Evolutionary conservation across 1,139 yeast genomes (phyloP).

Genomic region (Groenewaldozyma auringiensis): DNA sequence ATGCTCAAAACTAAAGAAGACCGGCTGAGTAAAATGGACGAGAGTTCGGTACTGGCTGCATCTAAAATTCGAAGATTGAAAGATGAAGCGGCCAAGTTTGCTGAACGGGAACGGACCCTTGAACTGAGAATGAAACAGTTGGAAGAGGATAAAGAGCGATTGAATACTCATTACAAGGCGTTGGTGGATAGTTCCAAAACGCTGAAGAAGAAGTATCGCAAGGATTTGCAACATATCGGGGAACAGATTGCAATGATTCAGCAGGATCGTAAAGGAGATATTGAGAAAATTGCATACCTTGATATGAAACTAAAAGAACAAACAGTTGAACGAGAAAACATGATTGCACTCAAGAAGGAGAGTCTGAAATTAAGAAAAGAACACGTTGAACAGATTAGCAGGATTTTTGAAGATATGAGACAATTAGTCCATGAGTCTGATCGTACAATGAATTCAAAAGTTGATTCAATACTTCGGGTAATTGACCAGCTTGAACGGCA

Average conservation of each 20-base stretch:
- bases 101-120: constrained; percentile 7
- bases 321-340: constrained; percentile 17
- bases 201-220: constrained; percentile 17
- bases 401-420: constrained; percentile 18
- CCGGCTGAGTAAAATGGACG: constrained; percentile 22
- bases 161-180: constrained; percentile 20
- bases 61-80: constrained; percentile 11
- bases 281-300: constrained; percentile 13
- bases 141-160: constrained; percentile 17
- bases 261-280: constrained; percentile 16
- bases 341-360: constrained; percentile 17
- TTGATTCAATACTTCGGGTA: constrained; percentile 8
- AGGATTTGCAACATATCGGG: constrained; percentile 16
- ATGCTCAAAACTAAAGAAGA: constrained; percentile 25
- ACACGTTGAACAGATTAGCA: constrained; percentile 17
- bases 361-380: constrained; percentile 16
- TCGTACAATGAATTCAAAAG: constrained; percentile 10
- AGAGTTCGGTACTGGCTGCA: constrained; percentile 8
- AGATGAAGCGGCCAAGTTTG: constrained; percentile 7
- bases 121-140: constrained; percentile 8
- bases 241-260: constrained; percentile 13
- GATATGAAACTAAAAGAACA: constrained; percentile 15
- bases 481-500: constrained; percentile 8
- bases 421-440: constrained; percentile 12
- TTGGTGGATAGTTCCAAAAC: constrained; percentile 18